Conservation (phyloP, 805 yeast genomes). For the Starmerella davenportii region DNA sequence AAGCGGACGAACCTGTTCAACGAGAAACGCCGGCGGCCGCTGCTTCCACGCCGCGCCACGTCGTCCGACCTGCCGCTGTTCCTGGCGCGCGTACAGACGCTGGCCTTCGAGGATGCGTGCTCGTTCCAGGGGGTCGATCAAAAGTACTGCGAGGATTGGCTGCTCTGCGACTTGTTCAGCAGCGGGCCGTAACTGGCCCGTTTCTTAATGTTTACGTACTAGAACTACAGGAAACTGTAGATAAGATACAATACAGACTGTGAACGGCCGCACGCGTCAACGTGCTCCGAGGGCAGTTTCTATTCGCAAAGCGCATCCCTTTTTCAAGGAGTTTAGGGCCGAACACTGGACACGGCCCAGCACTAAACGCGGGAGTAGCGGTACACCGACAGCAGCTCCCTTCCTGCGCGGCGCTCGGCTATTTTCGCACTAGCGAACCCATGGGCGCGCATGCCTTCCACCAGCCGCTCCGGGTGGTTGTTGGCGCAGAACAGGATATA, state of each 20-base stretch:
- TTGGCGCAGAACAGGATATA: constrained; percentile 83
- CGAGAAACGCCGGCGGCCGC: constrained; percentile 13
- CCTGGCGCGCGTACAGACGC: constrained; percentile 46
- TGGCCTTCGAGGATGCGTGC: constrained; percentile 49
- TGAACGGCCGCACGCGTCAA: too few species aligned
- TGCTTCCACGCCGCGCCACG: constrained; percentile 12
- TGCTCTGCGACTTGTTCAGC: constrained; percentile 36
- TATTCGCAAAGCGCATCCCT: too few species aligned
- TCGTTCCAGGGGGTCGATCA: constrained; percentile 30
- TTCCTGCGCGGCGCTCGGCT: constrained; percentile 68
- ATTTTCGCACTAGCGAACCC: constrained; percentile 42
- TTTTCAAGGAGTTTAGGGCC: too few species aligned
- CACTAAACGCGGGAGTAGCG: constrained; percentile 31
- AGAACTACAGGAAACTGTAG: too few species aligned
- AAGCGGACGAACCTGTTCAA: constrained; percentile 1
- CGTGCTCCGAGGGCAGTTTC: too few species aligned
- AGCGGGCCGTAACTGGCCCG: too few species aligned
- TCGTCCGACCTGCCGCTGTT: constrained; percentile 35
- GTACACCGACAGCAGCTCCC: constrained; percentile 78
- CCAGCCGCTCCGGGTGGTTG: constrained; percentile 56
- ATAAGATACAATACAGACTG: too few species aligned
- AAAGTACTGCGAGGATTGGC: constrained; percentile 36
- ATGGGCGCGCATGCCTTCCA: constrained; percentile 27
- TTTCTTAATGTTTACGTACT: too few species aligned
- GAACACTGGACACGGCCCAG: too few species aligned